Percentiles rank a stretch among this genome's conserved stretches.
phyloP scores from a whole-genome alignment of 176 grass and related monocot species.

The Triticum dicoccoides region DNA sequence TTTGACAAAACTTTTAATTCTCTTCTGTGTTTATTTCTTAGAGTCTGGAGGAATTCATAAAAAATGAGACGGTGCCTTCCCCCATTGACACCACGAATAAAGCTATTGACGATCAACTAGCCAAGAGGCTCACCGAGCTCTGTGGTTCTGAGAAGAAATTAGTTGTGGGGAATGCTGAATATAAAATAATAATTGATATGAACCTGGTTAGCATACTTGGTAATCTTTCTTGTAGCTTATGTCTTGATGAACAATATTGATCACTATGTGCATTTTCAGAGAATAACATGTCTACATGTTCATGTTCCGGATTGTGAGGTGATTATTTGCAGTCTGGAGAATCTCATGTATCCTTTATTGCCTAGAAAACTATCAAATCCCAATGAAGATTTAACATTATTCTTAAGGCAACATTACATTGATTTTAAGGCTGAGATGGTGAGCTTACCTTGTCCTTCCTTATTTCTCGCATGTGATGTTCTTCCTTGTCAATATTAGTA shows the following conservation, averaged over 20 bases:
- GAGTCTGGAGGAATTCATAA: background rate
- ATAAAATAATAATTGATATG: background rate
- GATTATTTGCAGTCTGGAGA: background rate
- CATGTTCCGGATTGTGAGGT: background rate
- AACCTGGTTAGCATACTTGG: background rate
- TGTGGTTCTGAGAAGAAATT: background rate
- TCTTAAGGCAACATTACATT: background rate
- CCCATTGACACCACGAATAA: background rate
- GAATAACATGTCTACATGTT: background rate
- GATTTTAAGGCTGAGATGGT: background rate
- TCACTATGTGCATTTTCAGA: background rate
- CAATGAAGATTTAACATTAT: background rate
- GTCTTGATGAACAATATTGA: background rate
- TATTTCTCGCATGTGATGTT: background rate
- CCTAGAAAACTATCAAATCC: background rate
- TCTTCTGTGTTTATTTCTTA: background rate
- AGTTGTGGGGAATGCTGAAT: background rate
- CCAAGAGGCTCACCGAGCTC: background rate
- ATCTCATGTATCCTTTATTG: background rate
- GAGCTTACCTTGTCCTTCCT: background rate
- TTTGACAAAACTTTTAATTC: background rate
- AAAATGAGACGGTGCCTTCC: too few relatives aligned
- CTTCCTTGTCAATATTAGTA: background rate
- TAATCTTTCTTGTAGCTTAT: background rate
- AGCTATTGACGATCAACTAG: background rate